phyloP scores from a whole-genome alignment of 768 basidiomycete species.

The Pulveroboletus frians region DNA sequence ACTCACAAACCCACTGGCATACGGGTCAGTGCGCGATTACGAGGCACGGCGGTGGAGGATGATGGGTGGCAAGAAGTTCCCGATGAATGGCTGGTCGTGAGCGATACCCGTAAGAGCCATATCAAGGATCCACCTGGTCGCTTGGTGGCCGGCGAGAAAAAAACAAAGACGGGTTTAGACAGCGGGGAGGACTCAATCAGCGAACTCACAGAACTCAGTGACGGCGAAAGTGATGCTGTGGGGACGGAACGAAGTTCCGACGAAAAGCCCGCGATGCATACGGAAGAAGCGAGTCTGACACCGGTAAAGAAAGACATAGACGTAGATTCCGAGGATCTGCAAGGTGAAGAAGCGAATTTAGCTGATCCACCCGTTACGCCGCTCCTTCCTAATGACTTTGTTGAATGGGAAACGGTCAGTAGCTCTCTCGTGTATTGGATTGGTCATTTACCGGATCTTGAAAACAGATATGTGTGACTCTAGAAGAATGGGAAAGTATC shows the following conservation, averaged over 20 bases:
- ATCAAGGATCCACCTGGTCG: conserved; percentile 10
- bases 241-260: conserved; percentile 11
- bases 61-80: conserved; percentile 77
- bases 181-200: conserved; percentile 60
- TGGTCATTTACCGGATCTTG: background rate
- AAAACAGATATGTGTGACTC: conserved; percentile 70
- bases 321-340: conserved; percentile 4
- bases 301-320: background rate
- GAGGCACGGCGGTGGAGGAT: conserved; percentile 49
- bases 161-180: conserved; percentile 51
- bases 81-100: conserved; percentile 54
- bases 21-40: conserved; percentile 59
- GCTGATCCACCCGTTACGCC: conserved; percentile 5
- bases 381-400: conserved; percentile 46
- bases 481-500: conserved; percentile 81
- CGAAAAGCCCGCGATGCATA: background rate
- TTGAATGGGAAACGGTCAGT: conserved; percentile 91
- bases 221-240: conserved; percentile 32
- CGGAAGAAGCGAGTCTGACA: background rate
- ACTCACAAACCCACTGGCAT: conserved; percentile 46
- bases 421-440: background rate
- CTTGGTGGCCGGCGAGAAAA: conserved; percentile 10
- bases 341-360: background rate
- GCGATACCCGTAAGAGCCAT: conserved; percentile 15
- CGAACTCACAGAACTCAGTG: conserved; percentile 71